A percentile compares a stretch with the other conserved stretches of the same genome.
Evolutionary conservation across 495 filamentous ascomycete species (phyloP).

Genomic region (Oidiodendron maius): DNA sequence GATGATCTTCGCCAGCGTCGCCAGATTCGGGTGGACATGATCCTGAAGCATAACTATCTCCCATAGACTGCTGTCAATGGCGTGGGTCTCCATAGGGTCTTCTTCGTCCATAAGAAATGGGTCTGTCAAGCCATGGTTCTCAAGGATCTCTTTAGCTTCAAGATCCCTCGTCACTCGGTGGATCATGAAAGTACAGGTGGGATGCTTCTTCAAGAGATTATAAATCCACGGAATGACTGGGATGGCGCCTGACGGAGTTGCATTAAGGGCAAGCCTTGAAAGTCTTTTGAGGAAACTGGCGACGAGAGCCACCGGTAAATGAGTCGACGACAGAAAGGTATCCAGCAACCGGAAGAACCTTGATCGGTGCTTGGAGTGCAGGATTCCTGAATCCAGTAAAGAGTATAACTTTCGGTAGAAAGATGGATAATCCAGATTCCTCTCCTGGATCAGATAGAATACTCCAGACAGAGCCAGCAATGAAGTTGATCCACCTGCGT

Average conservation of each 20-base stretch:
- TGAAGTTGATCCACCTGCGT: conserved; percentile 76
- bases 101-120: conserved; percentile 68
- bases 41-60: conserved; percentile 83
- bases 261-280: conserved; percentile 71
- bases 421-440: conserved; percentile 91
- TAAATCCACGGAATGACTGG: conserved; percentile 88
- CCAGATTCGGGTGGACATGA: conserved; percentile 97
- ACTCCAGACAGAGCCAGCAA: conserved; percentile 87
- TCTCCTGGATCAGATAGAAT: conserved; percentile 88
- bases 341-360: conserved; percentile 90
- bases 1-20: conserved; percentile 87
- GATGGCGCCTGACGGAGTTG: conserved; percentile 83
- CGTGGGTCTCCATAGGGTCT: conserved; percentile 79
- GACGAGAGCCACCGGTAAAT: conserved; percentile 84
- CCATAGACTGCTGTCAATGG: conserved; percentile 92
- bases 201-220: conserved; percentile 88
- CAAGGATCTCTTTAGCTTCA: conserved; percentile 48
- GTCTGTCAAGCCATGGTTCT: conserved; percentile 67
- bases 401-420: conserved; percentile 96
- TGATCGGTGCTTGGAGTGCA: conserved; percentile 91
- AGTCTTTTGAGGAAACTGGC: conserved; percentile 95
- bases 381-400: conserved; percentile 71
- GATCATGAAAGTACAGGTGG: conserved; percentile 89
- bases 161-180: conserved; percentile 64
- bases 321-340: conserved; percentile 85